These are phyloP conservation scores for Candida sonorensis DNA, from an alignment of 805 yeast genomes.

Conservation along the genomic window DNA sequence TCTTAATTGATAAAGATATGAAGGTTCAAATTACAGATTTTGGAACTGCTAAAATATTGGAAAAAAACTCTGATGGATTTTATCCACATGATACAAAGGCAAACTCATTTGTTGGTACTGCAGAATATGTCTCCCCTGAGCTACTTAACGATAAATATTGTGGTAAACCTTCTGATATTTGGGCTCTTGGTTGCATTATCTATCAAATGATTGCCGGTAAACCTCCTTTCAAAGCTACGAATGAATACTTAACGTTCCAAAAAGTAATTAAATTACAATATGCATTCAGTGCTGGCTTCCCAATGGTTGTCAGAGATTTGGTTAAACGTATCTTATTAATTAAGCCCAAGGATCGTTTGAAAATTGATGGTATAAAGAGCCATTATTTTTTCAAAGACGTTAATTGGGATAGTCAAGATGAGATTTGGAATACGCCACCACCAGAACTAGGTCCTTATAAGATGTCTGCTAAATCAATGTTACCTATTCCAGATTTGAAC, in stretches of 20 bases:
- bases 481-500: constrained; percentile 54
- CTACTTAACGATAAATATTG: constrained; percentile 63
- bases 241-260: constrained; percentile 76
- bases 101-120: constrained; percentile 80
- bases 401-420: constrained; percentile 45
- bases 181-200: constrained; percentile 57
- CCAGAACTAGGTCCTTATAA: constrained; percentile 70
- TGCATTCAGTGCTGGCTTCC: constrained; percentile 83
- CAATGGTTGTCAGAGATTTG: constrained; percentile 63
- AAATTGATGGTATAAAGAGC: constrained; percentile 47
- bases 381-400: constrained; percentile 58
- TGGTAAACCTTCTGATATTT: constrained; percentile 53
- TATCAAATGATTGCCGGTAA: constrained; percentile 61
- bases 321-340: constrained; percentile 61
- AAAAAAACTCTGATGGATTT: constrained; percentile 40
- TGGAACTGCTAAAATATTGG: constrained; percentile 74
- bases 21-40: constrained; percentile 72
- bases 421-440: constrained; percentile 52
- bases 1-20: constrained; percentile 53
- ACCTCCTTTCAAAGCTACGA: constrained; percentile 79
- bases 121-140: constrained; percentile 81
- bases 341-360: constrained; percentile 57
- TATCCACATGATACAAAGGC: constrained; percentile 67
- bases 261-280: constrained; percentile 73
- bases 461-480: constrained; percentile 72